A percentile compares a stretch with the other conserved stretches of the same genome.
phyloP scores from a whole-genome alignment of 495 filamentous ascomycete species.

The Delitschia confertaspora region DNA sequence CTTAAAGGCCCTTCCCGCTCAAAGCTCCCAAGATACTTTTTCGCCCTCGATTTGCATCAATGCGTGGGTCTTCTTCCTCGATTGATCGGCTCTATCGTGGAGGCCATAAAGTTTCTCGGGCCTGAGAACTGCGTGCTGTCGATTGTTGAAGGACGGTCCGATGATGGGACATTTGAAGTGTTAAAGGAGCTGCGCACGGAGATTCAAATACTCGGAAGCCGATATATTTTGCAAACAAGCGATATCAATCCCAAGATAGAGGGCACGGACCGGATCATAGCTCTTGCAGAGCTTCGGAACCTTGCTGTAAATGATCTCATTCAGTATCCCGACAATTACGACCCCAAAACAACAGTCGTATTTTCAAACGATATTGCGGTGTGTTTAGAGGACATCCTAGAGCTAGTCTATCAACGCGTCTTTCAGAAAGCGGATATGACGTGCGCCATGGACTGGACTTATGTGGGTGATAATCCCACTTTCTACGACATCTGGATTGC shows the following conservation, averaged over 20 bases:
- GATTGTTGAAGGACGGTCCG: conserved; percentile 43
- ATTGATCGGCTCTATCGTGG: conserved; percentile 40
- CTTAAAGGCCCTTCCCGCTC: conserved; percentile 7
- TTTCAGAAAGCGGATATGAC: conserved; percentile 43
- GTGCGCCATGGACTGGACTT: conserved; percentile 48
- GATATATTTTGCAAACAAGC: conserved; percentile 36
- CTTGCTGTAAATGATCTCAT: conserved; percentile 38
- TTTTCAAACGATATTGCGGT: conserved; percentile 45
- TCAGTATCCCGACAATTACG: conserved; percentile 19
- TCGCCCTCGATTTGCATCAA: conserved; percentile 43
- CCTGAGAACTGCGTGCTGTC: conserved; percentile 42
- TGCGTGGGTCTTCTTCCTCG: conserved; percentile 38
- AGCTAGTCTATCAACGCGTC: conserved; percentile 41
- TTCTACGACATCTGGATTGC: conserved; percentile 49
- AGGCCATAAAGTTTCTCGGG: conserved; percentile 42
- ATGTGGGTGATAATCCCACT: conserved; percentile 33
- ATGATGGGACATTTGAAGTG: conserved; percentile 45
- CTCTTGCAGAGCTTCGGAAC: conserved; percentile 41
- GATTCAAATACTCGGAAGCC: conserved; percentile 32
- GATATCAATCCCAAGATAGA: conserved; percentile 32
- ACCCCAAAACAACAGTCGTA: conserved; percentile 37
- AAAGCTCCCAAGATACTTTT: conserved; percentile 37
- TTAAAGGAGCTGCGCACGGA: conserved; percentile 32
- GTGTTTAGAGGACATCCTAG: conserved; percentile 47
- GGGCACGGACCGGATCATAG: conserved; percentile 34